Conservation (phyloP, 139 green algal genomes). For the Coccomyxa sp. region DNA sequence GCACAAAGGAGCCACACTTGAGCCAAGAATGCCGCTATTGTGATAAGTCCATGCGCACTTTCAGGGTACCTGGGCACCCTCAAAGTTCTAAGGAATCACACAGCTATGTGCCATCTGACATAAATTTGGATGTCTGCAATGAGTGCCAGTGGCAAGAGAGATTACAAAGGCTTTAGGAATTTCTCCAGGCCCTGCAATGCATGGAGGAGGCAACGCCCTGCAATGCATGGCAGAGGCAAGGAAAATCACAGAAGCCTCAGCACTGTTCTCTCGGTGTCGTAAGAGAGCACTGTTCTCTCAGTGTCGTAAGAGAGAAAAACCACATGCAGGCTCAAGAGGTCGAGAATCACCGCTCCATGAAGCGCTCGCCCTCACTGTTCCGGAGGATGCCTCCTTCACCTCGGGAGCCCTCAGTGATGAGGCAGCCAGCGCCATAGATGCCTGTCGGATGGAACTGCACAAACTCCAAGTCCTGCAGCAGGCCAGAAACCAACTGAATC, state of each 20-base stretch:
- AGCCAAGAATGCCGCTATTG: too few relatives aligned
- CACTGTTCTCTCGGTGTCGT: neutral
- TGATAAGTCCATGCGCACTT: too few relatives aligned
- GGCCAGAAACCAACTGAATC: neutral
- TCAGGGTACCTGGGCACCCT: too few relatives aligned
- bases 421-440: conserved; percentile 98
- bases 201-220: neutral
- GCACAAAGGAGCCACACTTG: neutral
- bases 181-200: too few relatives aligned
- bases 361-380: conserved; percentile 96
- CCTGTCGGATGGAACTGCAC: conserved; percentile 98
- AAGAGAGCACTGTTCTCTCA: neutral
- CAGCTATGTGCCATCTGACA: too few relatives aligned
- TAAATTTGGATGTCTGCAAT: too few relatives aligned
- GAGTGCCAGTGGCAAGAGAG: too few relatives aligned
- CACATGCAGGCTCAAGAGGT: too few relatives aligned
- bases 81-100: too few relatives aligned
- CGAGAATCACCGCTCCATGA: conserved; percentile 88
- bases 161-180: too few relatives aligned
- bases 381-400: conserved; percentile 96
- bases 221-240: neutral
- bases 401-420: conserved; percentile 96
- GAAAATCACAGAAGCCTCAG: neutral
- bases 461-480: conserved; percentile 85
- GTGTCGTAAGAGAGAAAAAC: too few relatives aligned